phyloP scores from a whole-genome alignment of 2,329 filamentous ascomycete genomes.

The Coniella lustricola region DNA sequence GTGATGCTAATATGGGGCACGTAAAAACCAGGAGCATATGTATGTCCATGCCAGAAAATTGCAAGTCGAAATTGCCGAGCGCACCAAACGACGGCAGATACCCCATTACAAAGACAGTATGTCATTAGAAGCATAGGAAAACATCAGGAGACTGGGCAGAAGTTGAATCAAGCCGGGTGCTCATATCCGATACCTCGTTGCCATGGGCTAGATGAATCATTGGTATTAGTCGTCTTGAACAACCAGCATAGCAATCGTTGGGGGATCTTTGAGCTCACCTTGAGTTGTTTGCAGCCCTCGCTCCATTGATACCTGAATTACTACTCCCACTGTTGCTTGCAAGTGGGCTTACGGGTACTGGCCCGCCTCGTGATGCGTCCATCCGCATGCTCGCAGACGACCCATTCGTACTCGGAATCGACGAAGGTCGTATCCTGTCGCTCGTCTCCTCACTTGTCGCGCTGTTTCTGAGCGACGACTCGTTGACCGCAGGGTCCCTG shows the following conservation, averaged over 20 bases:
- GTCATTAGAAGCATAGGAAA: slow-evolving; percentile 3
- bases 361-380: slow-evolving; percentile 17
- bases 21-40: background rate
- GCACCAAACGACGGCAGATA: background rate
- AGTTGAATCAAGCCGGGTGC: slow-evolving; percentile 23
- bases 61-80: background rate
- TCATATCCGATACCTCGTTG: slow-evolving; percentile 49
- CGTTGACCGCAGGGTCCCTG: slow-evolving; percentile 22
- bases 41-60: slow-evolving; percentile 1
- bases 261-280: slow-evolving; percentile 33
- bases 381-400: slow-evolving; percentile 17
- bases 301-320: slow-evolving; percentile 31
- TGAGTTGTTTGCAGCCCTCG: slow-evolving; percentile 35
- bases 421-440: slow-evolving; percentile 16
- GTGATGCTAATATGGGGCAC: background rate
- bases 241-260: background rate
- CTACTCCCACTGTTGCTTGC: slow-evolving; percentile 25
- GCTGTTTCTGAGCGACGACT: slow-evolving; percentile 41
- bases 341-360: slow-evolving; percentile 22
- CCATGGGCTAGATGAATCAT: slow-evolving; percentile 51
- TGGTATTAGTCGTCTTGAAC: too few relatives aligned
- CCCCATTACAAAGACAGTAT: slow-evolving; percentile 2
- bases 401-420: slow-evolving; percentile 21
- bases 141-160: background rate
- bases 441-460: slow-evolving; percentile 29